These are phyloP conservation scores for Cordyceps militaris DNA, from an alignment of 2,329 filamentous ascomycete species.

Conservation along the genomic window DNA sequence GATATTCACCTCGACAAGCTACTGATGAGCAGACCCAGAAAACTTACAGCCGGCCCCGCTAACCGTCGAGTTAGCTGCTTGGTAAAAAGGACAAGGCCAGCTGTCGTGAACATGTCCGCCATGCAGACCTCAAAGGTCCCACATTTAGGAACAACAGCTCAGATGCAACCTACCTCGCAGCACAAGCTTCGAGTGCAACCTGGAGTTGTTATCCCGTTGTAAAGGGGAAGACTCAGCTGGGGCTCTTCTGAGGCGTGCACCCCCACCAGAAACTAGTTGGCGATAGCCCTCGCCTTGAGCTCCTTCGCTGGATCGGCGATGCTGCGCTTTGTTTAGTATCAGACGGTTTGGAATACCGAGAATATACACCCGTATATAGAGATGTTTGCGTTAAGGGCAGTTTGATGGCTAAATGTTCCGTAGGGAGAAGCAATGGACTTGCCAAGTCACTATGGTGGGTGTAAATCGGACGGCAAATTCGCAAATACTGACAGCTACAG, in stretches of 20 bases:
- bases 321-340: too few species aligned
- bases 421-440: neutral
- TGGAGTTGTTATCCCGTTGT: neutral
- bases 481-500: neutral
- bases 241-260: neutral
- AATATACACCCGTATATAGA: too few species aligned
- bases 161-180: neutral
- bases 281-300: neutral
- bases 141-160: neutral
- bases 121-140: neutral
- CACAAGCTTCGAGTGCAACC: neutral
- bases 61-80: neutral
- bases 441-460: neutral
- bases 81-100: neutral
- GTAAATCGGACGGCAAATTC: neutral
- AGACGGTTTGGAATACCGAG: too few species aligned
- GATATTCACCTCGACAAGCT: neutral
- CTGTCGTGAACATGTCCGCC: neutral
- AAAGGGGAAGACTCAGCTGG: slow-evolving; percentile 1
- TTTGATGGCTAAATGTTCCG: neutral
- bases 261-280: neutral
- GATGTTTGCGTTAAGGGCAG: too few species aligned
- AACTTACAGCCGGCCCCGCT: neutral
- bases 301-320: neutral
- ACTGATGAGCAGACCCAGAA: neutral